Evolutionary conservation across 495 filamentous ascomycete species (phyloP).

Genomic region (Tuber magnatum): DNA sequence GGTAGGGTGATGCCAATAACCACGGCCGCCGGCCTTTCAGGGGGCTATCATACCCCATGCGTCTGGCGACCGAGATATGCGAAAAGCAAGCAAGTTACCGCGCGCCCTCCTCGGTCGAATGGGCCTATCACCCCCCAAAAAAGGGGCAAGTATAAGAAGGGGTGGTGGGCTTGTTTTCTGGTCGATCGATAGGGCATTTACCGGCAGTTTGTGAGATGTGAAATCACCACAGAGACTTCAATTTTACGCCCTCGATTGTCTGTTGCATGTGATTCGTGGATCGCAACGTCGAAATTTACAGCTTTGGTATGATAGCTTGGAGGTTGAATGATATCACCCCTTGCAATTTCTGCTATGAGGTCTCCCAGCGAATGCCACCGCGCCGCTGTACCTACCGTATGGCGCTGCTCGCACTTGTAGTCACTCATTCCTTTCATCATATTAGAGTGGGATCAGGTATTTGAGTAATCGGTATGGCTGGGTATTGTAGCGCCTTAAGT

Average conservation of each 20-base stretch:
- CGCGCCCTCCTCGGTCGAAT: neutral
- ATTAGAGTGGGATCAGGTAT: neutral
- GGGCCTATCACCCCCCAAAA: slow-evolving; percentile 11
- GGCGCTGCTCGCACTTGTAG: neutral
- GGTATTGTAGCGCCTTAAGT: neutral
- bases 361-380: neutral
- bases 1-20: neutral
- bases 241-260: neutral
- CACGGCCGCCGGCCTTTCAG: neutral
- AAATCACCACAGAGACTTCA: neutral
- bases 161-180: slow-evolving; percentile 6
- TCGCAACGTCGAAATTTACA: neutral
- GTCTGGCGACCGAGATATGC: slow-evolving; percentile 33
- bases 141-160: slow-evolving; percentile 34
- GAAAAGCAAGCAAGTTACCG: slow-evolving; percentile 5
- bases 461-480: neutral
- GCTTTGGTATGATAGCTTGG: neutral
- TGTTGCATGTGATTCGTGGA: neutral
- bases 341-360: neutral
- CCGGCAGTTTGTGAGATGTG: neutral
- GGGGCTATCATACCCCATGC: slow-evolving; percentile 16
- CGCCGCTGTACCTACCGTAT: neutral
- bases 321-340: neutral
- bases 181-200: slow-evolving; percentile 17
- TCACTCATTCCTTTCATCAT: neutral